phyloP scores from a whole-genome alignment of 345 rosid genomes.

The Bruguiera parviflora region DNA sequence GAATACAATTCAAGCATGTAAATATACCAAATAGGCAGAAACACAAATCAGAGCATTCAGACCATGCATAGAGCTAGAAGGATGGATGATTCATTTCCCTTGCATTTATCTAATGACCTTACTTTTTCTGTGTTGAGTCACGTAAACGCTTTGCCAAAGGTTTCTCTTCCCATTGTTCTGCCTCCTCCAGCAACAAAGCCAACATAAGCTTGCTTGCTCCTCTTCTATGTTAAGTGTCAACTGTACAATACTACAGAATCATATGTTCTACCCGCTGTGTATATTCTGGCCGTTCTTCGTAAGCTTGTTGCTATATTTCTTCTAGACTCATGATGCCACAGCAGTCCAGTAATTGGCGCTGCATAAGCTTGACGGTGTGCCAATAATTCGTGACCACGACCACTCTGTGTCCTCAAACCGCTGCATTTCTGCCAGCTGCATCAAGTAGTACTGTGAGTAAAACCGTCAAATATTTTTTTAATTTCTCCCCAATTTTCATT shows the following conservation, averaged over 20 bases:
- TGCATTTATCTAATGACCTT: background rate
- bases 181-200: background rate
- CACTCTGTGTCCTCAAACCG: slow-evolving; percentile 37
- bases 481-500: background rate
- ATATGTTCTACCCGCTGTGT: background rate
- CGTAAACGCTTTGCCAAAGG: background rate
- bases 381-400: slow-evolving; percentile 55
- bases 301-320: slow-evolving; percentile 1
- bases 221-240: slow-evolving; percentile 4
- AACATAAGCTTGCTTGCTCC: background rate
- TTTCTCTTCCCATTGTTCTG: background rate
- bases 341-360: slow-evolving; percentile 39
- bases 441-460: slow-evolving; percentile 11
- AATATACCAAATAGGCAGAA: too few relatives aligned
- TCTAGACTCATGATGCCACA: background rate
- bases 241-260: slow-evolving; percentile 14
- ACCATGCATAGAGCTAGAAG: too few relatives aligned
- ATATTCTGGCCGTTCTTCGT: background rate
- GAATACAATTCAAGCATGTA: too few relatives aligned
- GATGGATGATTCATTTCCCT: background rate
- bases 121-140: too few relatives aligned
- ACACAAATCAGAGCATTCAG: too few relatives aligned
- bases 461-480: background rate
- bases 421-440: slow-evolving; percentile 59
- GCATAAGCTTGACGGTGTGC: slow-evolving; percentile 55